phyloP scores from a whole-genome alignment of 352 stramenopile species.

The Blastocystis sp. region DNA sequence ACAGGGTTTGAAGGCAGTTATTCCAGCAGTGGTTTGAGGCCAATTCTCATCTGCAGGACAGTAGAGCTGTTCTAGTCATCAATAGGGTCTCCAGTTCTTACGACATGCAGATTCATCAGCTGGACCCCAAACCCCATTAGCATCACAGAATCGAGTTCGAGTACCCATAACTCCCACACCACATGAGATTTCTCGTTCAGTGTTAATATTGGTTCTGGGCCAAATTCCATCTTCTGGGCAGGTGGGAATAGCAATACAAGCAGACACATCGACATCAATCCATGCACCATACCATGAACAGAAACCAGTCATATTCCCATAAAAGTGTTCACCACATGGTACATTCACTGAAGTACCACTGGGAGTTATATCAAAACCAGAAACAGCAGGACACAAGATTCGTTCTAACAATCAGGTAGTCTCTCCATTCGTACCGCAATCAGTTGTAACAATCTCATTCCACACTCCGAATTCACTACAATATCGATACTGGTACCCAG shows the following conservation, averaged over 20 bases:
- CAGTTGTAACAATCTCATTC: not conserved
- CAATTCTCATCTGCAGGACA: constrained; percentile 27
- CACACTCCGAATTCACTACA: constrained; percentile 20
- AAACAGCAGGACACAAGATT: not conserved
- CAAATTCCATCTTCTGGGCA: constrained; percentile 43
- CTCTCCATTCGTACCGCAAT: not conserved
- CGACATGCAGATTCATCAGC: not conserved
- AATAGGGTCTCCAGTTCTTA: not conserved
- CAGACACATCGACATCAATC: constrained; percentile 37
- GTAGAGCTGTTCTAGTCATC: constrained; percentile 19
- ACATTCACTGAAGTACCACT: not conserved
- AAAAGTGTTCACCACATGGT: constrained; percentile 30
- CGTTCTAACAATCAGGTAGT: not conserved
- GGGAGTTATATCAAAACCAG: not conserved
- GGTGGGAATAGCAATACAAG: constrained; percentile 40
- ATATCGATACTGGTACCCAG: constrained; percentile 40
- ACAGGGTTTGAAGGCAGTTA: constrained; percentile 28
- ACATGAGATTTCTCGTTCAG: not conserved
- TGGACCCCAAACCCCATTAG: constrained; percentile 7
- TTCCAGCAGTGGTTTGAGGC: constrained; percentile 6
- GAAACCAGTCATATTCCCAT: constrained; percentile 19
- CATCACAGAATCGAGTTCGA: not conserved
- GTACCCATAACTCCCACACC: not conserved
- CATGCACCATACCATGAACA: constrained; percentile 41
- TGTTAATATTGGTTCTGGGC: constrained; percentile 36